Conservation (phyloP, 495 filamentous ascomycete species). For the Talaromyces trachyspermus region DNA sequence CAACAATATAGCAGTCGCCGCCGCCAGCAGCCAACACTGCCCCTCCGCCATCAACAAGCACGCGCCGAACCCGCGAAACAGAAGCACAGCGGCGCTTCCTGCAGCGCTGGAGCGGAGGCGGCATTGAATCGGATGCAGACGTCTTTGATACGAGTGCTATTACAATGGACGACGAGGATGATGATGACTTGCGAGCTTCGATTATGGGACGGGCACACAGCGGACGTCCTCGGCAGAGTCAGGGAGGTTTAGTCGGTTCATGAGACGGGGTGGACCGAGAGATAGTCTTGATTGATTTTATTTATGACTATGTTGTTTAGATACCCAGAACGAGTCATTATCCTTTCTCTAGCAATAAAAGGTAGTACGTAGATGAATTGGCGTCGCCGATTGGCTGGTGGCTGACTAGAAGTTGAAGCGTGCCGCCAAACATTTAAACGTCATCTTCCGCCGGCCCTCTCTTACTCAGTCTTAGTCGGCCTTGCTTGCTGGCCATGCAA, state of each 20-base stretch:
- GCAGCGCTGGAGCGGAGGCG: constrained; percentile 40
- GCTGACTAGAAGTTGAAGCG: too few relatives aligned
- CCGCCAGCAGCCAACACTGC: constrained; percentile 7
- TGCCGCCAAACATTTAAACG: too few relatives aligned
- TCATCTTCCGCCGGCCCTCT: too few relatives aligned
- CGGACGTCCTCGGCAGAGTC: constrained; percentile 21
- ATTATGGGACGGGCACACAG: constrained; percentile 35
- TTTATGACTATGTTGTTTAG: too few relatives aligned
- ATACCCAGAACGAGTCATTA: too few relatives aligned
- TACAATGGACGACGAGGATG: constrained; percentile 22
- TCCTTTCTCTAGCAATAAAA: too few relatives aligned
- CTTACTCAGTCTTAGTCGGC: too few relatives aligned
- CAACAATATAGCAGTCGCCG: background rate
- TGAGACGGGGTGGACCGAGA: constrained; percentile 31
- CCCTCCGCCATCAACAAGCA: constrained; percentile 18
- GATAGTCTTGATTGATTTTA: constrained; percentile 33
- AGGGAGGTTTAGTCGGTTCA: constrained; percentile 30
- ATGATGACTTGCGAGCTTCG: constrained; percentile 37
- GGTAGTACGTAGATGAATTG: too few relatives aligned
- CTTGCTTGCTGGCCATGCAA: too few relatives aligned
- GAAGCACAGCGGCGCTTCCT: constrained; percentile 38
- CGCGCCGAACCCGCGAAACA: constrained; percentile 25
- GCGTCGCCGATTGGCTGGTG: too few relatives aligned
- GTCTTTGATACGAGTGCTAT: constrained; percentile 35
- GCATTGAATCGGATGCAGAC: constrained; percentile 16